These are phyloP conservation scores for Aureobasidium sp. DNA, from an alignment of 2,329 filamentous ascomycete genomes.

Conservation along the genomic window DNA sequence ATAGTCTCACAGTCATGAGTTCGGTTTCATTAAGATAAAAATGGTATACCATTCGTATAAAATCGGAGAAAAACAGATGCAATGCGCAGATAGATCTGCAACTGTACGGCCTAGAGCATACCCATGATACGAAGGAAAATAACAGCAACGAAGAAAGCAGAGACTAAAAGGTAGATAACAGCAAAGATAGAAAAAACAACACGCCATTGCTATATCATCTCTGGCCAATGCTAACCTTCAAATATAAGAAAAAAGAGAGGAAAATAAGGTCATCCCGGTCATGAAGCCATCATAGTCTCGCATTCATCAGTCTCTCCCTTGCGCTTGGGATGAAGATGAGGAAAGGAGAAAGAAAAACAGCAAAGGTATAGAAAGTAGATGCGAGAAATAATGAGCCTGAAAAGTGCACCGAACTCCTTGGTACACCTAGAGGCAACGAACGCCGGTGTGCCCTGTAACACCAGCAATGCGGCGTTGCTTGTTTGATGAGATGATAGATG, in stretches of 20 bases:
- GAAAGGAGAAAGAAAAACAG: conserved; percentile 5
- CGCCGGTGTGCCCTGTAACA: conserved; percentile 1
- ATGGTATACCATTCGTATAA: neutral
- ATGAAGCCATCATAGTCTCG: conserved; percentile 12
- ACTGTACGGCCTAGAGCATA: neutral
- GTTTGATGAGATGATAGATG: neutral
- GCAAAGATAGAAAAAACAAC: conserved; percentile 10
- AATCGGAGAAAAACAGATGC: neutral
- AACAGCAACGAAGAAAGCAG: conserved; percentile 4
- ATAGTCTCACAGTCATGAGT: neutral
- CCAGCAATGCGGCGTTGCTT: conserved; percentile 1
- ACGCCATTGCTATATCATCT: conserved; percentile 13
- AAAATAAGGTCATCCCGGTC: conserved; percentile 10
- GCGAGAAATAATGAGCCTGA: conserved; percentile 1
- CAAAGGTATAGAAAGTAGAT: conserved; percentile 12
- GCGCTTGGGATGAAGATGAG: neutral
- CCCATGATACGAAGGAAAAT: neutral
- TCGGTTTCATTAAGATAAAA: neutral
- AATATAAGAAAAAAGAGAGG: conserved; percentile 2
- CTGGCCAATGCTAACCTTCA: conserved; percentile 12
- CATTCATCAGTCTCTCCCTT: neutral
- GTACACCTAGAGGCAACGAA: neutral
- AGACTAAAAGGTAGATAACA: conserved; percentile 12
- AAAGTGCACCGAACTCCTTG: conserved; percentile 9
- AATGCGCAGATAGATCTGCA: neutral